Evolutionary conservation across 2,329 filamentous ascomycete species (phyloP).

Genomic region (Herpotrichia juniperi): DNA sequence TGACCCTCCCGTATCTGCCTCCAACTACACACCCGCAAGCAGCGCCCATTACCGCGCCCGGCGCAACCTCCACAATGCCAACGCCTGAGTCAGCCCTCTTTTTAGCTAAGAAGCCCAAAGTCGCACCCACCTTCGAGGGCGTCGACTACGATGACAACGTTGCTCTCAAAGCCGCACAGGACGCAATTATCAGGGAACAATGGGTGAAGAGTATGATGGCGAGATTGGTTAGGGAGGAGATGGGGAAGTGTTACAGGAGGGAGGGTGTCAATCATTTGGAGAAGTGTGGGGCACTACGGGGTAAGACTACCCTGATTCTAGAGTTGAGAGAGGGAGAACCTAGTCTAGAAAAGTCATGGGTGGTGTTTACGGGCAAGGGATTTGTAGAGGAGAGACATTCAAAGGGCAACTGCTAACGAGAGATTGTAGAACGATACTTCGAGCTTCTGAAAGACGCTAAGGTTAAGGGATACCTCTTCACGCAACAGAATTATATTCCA

Average conservation of each 20-base stretch:
- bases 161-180: conserved; percentile 81
- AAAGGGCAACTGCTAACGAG: conserved; percentile 24
- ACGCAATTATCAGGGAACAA: conserved; percentile 82
- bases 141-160: conserved; percentile 86
- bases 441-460: conserved; percentile 77
- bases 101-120: conserved; percentile 82
- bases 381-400: background rate
- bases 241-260: conserved; percentile 83
- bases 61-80: conserved; percentile 58
- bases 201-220: conserved; percentile 93
- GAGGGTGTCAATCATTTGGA: conserved; percentile 88
- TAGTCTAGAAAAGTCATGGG: background rate
- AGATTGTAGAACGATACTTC: conserved; percentile 72
- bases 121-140: conserved; percentile 82
- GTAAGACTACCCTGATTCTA: conserved; percentile 58
- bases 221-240: conserved; percentile 78
- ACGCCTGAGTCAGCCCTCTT: conserved; percentile 83
- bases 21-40: too few species aligned
- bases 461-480: conserved; percentile 78
- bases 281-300: conserved; percentile 82
- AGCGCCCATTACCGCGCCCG: too few species aligned
- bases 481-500: conserved; percentile 77
- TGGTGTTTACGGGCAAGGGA: background rate
- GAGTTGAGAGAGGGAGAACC: background rate
- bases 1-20: too few species aligned